Conservation (phyloP, 768 basidiomycete genomes). For the Boletus vinaceobasis region DNA sequence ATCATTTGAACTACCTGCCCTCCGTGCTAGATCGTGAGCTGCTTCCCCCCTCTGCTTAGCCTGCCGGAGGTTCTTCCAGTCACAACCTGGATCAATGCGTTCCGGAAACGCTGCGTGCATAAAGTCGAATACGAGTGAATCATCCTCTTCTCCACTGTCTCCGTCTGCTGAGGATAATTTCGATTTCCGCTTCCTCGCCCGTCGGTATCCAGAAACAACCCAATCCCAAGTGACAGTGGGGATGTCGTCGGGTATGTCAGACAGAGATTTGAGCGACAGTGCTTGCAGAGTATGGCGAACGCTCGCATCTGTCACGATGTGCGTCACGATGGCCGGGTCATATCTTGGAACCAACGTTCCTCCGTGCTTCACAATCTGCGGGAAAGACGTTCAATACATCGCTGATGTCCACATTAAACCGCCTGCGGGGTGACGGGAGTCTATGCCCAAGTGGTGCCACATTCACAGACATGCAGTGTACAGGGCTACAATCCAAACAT, state of each 20-base stretch:
- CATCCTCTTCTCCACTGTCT: constrained; percentile 2
- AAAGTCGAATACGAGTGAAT: constrained; percentile 36
- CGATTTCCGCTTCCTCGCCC: constrained; percentile 15
- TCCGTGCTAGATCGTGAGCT: not conserved
- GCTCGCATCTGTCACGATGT: constrained; percentile 56
- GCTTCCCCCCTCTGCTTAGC: not conserved
- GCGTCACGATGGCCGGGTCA: constrained; percentile 55
- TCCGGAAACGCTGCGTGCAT: constrained; percentile 46
- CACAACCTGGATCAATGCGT: constrained; percentile 44
- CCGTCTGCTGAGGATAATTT: not conserved
- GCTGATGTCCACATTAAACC: not conserved
- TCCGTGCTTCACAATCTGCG: constrained; percentile 61
- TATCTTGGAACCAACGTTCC: constrained; percentile 58
- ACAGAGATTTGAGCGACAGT: constrained; percentile 47
- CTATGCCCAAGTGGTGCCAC: too few species aligned
- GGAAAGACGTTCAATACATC: constrained; percentile 1
- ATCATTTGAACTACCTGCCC: not conserved
- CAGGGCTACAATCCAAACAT: not conserved
- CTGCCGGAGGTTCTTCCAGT: constrained; percentile 15
- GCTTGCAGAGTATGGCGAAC: constrained; percentile 30
- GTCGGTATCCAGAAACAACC: constrained; percentile 44
- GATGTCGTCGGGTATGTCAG: constrained; percentile 61
- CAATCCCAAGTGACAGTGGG: constrained; percentile 65
- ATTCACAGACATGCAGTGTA: too few species aligned
- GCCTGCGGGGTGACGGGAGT: too few species aligned